Conservation (phyloP, 768 basidiomycete genomes). For the Podaxis sp. region DNA sequence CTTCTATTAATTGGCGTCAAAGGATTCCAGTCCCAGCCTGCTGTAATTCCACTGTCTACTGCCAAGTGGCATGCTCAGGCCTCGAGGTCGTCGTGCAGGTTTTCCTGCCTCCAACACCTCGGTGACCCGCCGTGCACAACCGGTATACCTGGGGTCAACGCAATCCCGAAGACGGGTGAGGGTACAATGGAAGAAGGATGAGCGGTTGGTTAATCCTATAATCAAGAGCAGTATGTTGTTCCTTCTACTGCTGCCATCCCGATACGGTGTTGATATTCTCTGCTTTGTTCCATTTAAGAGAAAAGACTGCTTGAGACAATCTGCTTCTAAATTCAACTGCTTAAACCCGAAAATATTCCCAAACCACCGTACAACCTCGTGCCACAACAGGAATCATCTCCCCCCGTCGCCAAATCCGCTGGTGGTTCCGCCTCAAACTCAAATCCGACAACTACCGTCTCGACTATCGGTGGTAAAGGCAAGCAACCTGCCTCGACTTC, state of each 20-base stretch:
- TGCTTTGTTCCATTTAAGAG: slow-evolving; percentile 43
- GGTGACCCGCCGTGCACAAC: too few species aligned
- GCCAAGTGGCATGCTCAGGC: too few species aligned
- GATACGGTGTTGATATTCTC: neutral
- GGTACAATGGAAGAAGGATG: slow-evolving; percentile 90
- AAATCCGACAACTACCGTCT: slow-evolving; percentile 24
- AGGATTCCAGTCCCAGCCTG: too few species aligned
- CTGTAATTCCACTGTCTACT: too few species aligned
- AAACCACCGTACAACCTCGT: slow-evolving; percentile 55
- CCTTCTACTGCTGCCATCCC: neutral
- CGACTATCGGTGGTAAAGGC: slow-evolving; percentile 38
- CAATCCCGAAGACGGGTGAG: slow-evolving; percentile 96
- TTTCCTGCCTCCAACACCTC: too few species aligned
- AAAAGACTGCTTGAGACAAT: slow-evolving; percentile 78
- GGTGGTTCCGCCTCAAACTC: slow-evolving; percentile 13
- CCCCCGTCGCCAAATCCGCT: slow-evolving; percentile 16
- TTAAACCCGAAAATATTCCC: slow-evolving; percentile 71
- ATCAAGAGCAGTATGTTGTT: slow-evolving; percentile 74
- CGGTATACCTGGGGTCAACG: too few species aligned
- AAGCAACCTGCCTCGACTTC: slow-evolving; percentile 47
- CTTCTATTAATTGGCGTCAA: too few species aligned
- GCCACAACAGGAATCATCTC: slow-evolving; percentile 13
- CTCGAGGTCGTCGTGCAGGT: too few species aligned
- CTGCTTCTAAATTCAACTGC: slow-evolving; percentile 66
- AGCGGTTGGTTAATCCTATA: slow-evolving; percentile 54